Evolutionary conservation across 169 alveolate species (phyloP).

Genomic region (Cystoisospora suis): DNA sequence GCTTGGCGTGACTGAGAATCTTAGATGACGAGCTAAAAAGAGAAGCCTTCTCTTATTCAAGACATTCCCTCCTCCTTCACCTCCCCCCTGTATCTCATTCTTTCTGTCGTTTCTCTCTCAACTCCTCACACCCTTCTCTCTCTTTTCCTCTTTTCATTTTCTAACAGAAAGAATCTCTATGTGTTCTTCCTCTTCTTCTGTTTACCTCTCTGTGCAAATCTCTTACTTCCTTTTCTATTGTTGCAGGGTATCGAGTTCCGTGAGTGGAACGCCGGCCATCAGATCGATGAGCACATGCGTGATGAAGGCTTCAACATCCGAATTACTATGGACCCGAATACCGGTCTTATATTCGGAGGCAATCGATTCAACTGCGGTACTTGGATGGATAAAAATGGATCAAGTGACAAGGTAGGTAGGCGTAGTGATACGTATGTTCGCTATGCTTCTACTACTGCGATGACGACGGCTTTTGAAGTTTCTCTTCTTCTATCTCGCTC

Average conservation of each 20-base stretch:
- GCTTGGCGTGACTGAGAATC: too few species aligned
- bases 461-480: too few species aligned
- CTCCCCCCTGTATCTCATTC: neutral
- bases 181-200: neutral
- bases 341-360: constrained; percentile 90
- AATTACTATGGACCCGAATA: constrained; percentile 77
- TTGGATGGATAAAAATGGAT: constrained; percentile 98
- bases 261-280: constrained; percentile 94
- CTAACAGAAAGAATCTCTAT: too few species aligned
- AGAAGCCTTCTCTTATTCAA: too few species aligned
- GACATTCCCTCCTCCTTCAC: neutral
- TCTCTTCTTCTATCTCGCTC: too few species aligned
- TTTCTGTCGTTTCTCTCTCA: neutral
- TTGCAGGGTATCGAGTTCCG: constrained; percentile 85
- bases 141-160: neutral
- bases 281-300: constrained; percentile 87
- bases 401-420: constrained; percentile 77
- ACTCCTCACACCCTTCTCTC: neutral
- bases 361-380: constrained; percentile 93
- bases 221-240: neutral
- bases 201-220: neutral
- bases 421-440: too few species aligned
- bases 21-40: too few species aligned
- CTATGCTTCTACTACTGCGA: too few species aligned
- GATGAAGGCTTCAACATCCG: constrained; percentile 92